Evolutionary conservation across 2,329 filamentous ascomycete species (phyloP).

Genomic region (Nemania bipapillata): DNA sequence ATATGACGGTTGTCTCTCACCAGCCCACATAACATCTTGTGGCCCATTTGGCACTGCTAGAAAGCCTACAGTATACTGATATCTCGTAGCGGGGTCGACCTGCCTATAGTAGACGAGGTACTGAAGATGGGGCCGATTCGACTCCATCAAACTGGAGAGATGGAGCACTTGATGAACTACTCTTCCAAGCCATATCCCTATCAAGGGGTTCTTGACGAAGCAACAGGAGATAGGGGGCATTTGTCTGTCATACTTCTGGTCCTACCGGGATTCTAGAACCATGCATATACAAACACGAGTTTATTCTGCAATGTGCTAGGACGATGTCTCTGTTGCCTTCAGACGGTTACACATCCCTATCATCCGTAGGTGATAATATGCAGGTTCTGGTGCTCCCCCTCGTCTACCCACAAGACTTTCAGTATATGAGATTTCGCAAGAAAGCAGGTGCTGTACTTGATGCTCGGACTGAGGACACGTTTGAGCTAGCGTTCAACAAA

Average conservation of each 20-base stretch:
- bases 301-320: conserved; percentile 20
- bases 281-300: conserved; percentile 41
- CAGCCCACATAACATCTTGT: conserved; percentile 21
- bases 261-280: conserved; percentile 44
- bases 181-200: conserved; percentile 10
- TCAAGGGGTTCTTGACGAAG: background rate
- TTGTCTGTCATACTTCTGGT: conserved; percentile 25
- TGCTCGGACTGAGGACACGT: conserved; percentile 13
- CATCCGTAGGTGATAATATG: background rate
- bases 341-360: conserved; percentile 22
- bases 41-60: conserved; percentile 15
- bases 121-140: conserved; percentile 14
- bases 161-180: conserved; percentile 16
- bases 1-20: conserved; percentile 12
- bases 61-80: conserved; percentile 9
- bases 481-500: conserved; percentile 16
- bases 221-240: conserved; percentile 8
- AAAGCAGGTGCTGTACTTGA: conserved; percentile 2
- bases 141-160: conserved; percentile 11
- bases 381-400: conserved; percentile 39
- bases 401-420: conserved; percentile 38
- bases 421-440: conserved; percentile 16
- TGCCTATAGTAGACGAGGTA: conserved; percentile 1
- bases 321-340: conserved; percentile 16
- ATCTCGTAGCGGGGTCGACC: conserved; percentile 9